Base-by-base conservation (phyloP, 2,329 filamentous ascomycete genomes). In the Penicillium sp. region DNA sequence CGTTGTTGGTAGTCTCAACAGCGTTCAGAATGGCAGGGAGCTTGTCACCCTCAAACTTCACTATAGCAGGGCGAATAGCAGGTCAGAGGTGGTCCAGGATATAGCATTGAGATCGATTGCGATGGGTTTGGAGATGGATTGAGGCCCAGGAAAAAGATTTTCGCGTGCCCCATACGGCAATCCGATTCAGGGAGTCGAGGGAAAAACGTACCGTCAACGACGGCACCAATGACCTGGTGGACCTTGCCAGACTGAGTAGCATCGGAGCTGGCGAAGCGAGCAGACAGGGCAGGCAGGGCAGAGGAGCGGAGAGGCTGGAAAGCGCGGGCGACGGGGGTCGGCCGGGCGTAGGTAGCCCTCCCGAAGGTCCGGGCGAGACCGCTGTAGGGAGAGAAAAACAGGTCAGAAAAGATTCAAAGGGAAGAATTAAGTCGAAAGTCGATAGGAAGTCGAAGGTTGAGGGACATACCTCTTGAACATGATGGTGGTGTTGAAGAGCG, bases 1-100 rank as follows among this genome's bases (percentile, higher is more conserved):
- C 91, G 78, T 89, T 88, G 83, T 97, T 97, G 67, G 86, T 79
- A 70, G 91, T 96, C 79, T 88, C 86, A 72, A 99, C 84, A 75
- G 94, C 94, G 82, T 99, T 97, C 76, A 97, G 88, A 86, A 99
- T 99, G 67, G 92, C 80, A 69, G 94, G 94, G 65, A 99, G 90
- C 81, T 93, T 90, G 64, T 93, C 89, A 68, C 82, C 84, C 74
- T 96, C 91, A 83, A 97, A 97, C 84, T 97, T 97, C 79, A 97
- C 93, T 96, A 76, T 68, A 70, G 62, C 4, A 53, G 52, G 54
- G 52, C 58, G 51, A 59, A 53, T 62, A 53, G 30, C 52, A 58
- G 58, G 67, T 71, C 65, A 71, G 69, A 68, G 42, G 59, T 48
- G 24, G 51, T 41, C 46, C 58, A 55, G 56, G 50, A 54, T 29